Base-by-base conservation (phyloP, 169 alveolate species). In the Eimeria tenella region DNA sequence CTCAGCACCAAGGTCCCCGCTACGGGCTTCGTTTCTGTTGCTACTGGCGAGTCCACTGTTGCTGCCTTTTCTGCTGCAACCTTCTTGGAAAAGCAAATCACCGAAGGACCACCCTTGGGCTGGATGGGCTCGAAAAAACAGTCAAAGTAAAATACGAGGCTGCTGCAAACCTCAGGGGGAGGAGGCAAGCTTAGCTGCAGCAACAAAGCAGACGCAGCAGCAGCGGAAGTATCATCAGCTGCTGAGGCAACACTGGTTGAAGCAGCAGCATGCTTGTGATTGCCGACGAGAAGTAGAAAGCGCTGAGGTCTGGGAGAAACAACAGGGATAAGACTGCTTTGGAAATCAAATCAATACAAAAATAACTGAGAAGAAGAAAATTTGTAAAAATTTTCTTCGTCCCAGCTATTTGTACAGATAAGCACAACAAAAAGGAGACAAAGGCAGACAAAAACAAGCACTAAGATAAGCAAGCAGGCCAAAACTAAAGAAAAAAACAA, bases 81-180 rank as follows among this genome's bases (percentile, higher is more conserved):
- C 42, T 31, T 2, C 42, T 31, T 31, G 42, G 42, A 31, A 56
- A 79, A 79, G 53, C 23, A 79, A 9, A 52, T 5, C 7, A 79
- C 13, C 52, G 87, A 50, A 60, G 86, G 62, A 65, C 42, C 86
- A 5, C 25, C 65, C 65, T 7, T 56, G 70, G 56, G 58, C 56
- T 25, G 83, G 19, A 13, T 9, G 21, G 68, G 56, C 68, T 86
- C 93, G 21, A 86, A 86, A 63, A 86, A 68, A n/a, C 93, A 86
- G 70, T 86, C 93, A 21, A 86, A 86, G 82, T 86, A 86, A 42
- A 86, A 4, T 52, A 86, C 82, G n/a, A 86, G 65, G 11, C 70
- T 86, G n/a, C 73, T 86, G 19, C 31, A 19, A 2, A 42, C 63
- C 10, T 73, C 23, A 25, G 62, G 58, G 25, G 93, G 77, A 13